Evolutionary conservation across 2,329 filamentous ascomycete genomes (phyloP).

Genomic region (Fusarium subglutinans): DNA sequence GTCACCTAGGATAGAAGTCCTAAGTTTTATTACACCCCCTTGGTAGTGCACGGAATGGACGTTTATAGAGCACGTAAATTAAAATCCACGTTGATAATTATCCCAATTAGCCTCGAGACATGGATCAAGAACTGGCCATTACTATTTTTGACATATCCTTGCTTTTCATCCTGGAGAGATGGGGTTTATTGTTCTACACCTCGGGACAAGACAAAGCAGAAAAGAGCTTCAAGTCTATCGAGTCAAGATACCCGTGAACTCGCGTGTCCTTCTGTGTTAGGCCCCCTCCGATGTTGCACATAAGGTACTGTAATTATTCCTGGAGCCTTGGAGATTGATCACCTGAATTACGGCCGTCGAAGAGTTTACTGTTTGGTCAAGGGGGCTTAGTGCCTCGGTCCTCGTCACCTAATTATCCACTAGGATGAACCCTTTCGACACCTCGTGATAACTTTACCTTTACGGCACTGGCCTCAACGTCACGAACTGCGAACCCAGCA

Average conservation of each 20-base stretch:
- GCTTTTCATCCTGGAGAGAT: background rate
- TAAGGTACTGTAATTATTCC: background rate
- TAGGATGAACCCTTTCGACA: background rate
- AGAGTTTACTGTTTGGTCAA: slow-evolving; percentile 1
- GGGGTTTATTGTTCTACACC: background rate
- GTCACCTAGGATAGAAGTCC: too few species aligned
- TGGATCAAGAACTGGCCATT: slow-evolving; percentile 7
- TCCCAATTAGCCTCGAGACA: background rate
- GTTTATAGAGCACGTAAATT: slow-evolving; percentile 4
- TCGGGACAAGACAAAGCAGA: background rate
- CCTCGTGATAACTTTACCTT: background rate
- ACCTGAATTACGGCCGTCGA: background rate
- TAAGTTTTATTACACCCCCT: too few species aligned
- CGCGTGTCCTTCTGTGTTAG: background rate
- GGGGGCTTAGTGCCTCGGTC: slow-evolving; percentile 4
- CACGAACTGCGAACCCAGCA: background rate
- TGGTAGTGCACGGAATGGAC: slow-evolving; percentile 3
- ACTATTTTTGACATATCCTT: slow-evolving; percentile 17
- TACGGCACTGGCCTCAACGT: background rate
- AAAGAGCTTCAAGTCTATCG: background rate
- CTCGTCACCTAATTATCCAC: background rate
- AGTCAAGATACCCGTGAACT: background rate
- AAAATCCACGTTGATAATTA: background rate
- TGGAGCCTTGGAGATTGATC: slow-evolving; percentile 1
- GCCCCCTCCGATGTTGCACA: background rate